Base-by-base conservation (phyloP, 768 basidiomycete species). In the Floccularia luteovirens region DNA sequence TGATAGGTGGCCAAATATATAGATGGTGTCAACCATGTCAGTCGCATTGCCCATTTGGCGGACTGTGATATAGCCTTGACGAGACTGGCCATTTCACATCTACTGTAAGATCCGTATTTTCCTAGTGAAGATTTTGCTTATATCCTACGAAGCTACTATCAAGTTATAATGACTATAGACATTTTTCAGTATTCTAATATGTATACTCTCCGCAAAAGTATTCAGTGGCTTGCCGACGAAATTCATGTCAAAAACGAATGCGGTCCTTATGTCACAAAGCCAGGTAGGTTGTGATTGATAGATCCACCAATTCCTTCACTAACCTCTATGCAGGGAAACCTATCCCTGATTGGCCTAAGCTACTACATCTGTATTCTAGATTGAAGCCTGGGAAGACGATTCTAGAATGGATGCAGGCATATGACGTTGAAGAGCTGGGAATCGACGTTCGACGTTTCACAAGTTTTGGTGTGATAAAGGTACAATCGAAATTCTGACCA, bases 131-230 rank as follows among this genome's bases (percentile, higher is more conserved):
- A 21, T n/a, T 27, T 31, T 44, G 20, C 38, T 51, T 37, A 53
- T 25, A 31, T 33, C 23, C 41, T 2, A 42, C 13, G 5, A 32
- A 93, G 90, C 31, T 96, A 91, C 54, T 97, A 98, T 56, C 90
- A 96, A 63, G 91, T 93, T 30, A 80, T 96, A 48, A 91, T 98
- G 86, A 86, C 82, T 46, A 79, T 93, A 40, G 96, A 99, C 63
- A 90, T 98, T 31, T 99, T 99, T 58, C 93, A 96, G 58, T 94
- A 85, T 58, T 91, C 91, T 12, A 98, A 98, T 59, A 90, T 94
- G 82, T 99, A 99, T 56, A 91, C 90, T 0, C 69, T 92, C 20
- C 77, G 85, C 38, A 88, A 85, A 49, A 83, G 80, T 45, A 78
- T 96, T 17, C 82, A 90, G 49, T 90, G 85, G 75, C 75, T 96